Evolutionary conservation across 495 filamentous ascomycete genomes (phyloP).

Genomic region (Penicillium bialowiezense): DNA sequence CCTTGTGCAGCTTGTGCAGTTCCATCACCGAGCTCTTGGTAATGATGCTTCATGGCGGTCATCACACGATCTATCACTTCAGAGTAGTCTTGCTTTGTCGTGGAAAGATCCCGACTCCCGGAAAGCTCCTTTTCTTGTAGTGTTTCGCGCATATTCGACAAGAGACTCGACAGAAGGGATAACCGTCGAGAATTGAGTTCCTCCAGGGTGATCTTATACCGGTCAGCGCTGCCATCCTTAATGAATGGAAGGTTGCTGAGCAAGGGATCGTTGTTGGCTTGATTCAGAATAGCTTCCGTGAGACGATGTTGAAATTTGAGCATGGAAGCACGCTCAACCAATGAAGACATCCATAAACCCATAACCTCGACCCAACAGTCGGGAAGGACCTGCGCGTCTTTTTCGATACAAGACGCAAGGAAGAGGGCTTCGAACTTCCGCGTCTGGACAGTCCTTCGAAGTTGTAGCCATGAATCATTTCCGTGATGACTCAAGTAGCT

Average conservation of each 20-base stretch:
- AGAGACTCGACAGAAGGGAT: constrained; percentile 56
- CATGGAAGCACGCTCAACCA: constrained; percentile 63
- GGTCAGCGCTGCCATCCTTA: constrained; percentile 31
- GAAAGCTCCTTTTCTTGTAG: constrained; percentile 37
- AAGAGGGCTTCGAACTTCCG: constrained; percentile 63
- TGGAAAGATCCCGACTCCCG: constrained; percentile 23
- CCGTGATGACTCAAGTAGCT: constrained; percentile 57
- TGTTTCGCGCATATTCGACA: constrained; percentile 64
- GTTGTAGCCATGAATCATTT: constrained; percentile 57
- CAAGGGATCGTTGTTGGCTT: constrained; percentile 42
- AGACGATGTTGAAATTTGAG: constrained; percentile 68
- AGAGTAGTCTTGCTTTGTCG: constrained; percentile 51
- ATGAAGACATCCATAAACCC: constrained; percentile 55
- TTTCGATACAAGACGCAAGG: constrained; percentile 54
- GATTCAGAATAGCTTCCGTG: constrained; percentile 55
- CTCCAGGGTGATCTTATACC: constrained; percentile 48
- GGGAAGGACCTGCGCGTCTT: constrained; percentile 36
- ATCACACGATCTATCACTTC: constrained; percentile 57
- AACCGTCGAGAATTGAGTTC: constrained; percentile 58
- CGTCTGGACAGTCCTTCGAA: constrained; percentile 62
- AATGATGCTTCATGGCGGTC: constrained; percentile 67
- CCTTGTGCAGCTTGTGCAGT: constrained; percentile 36
- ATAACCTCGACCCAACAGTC: constrained; percentile 51
- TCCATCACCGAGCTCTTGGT: constrained; percentile 54
- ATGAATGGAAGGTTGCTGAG: constrained; percentile 63